These are phyloP conservation scores for Macrotyloma uniflorum DNA, from an alignment of 306 rosid genomes.

Conservation along the genomic window DNA sequence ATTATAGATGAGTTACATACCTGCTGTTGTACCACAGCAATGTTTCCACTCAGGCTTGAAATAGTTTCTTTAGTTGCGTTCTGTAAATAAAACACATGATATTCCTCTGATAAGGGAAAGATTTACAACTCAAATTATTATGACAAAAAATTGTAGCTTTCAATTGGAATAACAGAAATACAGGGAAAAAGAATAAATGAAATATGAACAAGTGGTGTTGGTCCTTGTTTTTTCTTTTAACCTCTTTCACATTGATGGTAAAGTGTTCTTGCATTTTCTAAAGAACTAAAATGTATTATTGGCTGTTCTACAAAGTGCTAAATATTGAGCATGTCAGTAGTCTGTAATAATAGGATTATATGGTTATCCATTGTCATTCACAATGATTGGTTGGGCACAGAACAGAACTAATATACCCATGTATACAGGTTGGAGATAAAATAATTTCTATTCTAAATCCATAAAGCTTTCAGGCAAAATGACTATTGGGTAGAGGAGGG, in stretches of 20 bases:
- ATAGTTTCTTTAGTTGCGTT: slow-evolving; percentile 53
- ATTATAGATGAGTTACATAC: slow-evolving; percentile 52
- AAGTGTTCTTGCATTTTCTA: background rate
- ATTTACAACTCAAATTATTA: slow-evolving; percentile 6
- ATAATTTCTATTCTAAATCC: background rate
- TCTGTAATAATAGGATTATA: background rate
- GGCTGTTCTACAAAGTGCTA: background rate
- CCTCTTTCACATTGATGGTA: background rate
- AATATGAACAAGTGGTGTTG: background rate
- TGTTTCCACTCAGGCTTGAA: slow-evolving; percentile 51
- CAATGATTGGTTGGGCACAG: background rate
- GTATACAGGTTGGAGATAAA: background rate
- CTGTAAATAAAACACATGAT: slow-evolving; percentile 53
- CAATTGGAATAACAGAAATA: background rate
- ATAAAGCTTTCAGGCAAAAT: background rate
- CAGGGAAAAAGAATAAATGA: background rate
- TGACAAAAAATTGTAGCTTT: slow-evolving; percentile 6
- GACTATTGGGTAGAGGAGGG: background rate
- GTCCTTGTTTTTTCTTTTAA: background rate
- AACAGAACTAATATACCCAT: background rate
- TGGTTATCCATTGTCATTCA: slow-evolving; percentile 7
- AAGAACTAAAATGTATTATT: background rate
- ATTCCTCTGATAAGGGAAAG: slow-evolving; percentile 36
- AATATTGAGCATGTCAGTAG: background rate
- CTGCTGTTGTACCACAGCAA: slow-evolving; percentile 58